Percentiles rank a stretch among this genome's conserved stretches.
Conservation (phyloP, 2,329 filamentous ascomycete species). For the Fusarium domesticum region DNA sequence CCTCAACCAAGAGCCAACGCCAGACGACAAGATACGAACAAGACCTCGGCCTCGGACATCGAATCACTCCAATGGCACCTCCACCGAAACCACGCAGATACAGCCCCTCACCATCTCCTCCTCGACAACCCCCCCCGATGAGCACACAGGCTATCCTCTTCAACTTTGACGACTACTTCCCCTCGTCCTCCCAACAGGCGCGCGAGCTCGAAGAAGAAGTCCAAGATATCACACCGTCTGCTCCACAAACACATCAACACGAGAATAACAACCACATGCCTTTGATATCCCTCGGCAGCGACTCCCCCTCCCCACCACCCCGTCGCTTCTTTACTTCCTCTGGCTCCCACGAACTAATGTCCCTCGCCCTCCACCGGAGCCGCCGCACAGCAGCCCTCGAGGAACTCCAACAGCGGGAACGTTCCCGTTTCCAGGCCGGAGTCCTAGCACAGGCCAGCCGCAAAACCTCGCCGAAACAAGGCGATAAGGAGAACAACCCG, state of each 20-base stretch:
- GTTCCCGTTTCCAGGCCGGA: constrained; percentile 20
- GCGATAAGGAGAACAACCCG: constrained; percentile 27
- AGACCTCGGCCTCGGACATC: constrained; percentile 19
- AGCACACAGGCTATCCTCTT: constrained; percentile 55
- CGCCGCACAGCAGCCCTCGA: constrained; percentile 34
- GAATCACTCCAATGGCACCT: background rate
- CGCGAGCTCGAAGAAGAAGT: constrained; percentile 48
- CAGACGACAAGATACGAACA: constrained; percentile 13
- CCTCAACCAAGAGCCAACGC: background rate
- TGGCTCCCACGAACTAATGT: constrained; percentile 35
- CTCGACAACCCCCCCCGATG: constrained; percentile 30
- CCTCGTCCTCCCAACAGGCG: constrained; percentile 54
- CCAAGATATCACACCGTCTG: constrained; percentile 4
- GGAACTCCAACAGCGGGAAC: constrained; percentile 28
- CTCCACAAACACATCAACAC: constrained; percentile 1
- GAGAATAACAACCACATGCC: constrained; percentile 1
- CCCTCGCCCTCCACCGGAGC: constrained; percentile 36
- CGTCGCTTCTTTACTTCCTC: constrained; percentile 39
- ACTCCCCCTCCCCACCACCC: constrained; percentile 12
- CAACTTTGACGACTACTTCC: constrained; percentile 53
- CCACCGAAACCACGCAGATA: background rate
- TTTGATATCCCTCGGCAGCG: constrained; percentile 1
- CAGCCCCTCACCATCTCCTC: constrained; percentile 13
- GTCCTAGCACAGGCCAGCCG: constrained; percentile 10
- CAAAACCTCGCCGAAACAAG: constrained; percentile 3